Conservation (phyloP, 306 rosid genomes). For the Benincasa hispida region DNA sequence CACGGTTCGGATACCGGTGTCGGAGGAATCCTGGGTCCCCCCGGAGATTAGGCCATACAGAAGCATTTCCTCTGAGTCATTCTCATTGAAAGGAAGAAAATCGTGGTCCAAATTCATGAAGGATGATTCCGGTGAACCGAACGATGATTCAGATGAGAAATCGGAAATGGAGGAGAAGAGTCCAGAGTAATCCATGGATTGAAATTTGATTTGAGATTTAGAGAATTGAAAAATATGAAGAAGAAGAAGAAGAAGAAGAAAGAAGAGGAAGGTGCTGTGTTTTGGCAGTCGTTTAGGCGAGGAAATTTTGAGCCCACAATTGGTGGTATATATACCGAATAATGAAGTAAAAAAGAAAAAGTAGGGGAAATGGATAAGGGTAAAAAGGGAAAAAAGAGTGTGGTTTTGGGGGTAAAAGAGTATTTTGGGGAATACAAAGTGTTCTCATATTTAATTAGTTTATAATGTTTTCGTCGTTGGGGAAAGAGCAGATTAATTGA, state of each 20-base stretch:
- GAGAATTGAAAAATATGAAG: too few species aligned
- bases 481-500: constrained; percentile 8
- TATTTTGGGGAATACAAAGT: too few species aligned
- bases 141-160: constrained; percentile 43
- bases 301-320: neutral
- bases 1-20: neutral
- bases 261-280: neutral
- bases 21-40: neutral
- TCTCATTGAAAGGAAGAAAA: constrained; percentile 74
- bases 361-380: neutral
- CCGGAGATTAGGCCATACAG: constrained; percentile 53
- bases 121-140: constrained; percentile 41
- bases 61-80: constrained; percentile 86
- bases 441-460: neutral
- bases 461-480: constrained; percentile 2
- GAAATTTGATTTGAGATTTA: neutral
- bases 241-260: neutral
- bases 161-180: constrained; percentile 30
- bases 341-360: neutral
- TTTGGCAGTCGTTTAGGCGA: neutral
- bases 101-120: constrained; percentile 17
- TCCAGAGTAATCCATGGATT: constrained; percentile 1
- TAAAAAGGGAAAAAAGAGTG: neutral
- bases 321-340: neutral
- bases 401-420: neutral